phyloP scores from a whole-genome alignment of 306 rosid genomes.

The Mucuna pruriens region DNA sequence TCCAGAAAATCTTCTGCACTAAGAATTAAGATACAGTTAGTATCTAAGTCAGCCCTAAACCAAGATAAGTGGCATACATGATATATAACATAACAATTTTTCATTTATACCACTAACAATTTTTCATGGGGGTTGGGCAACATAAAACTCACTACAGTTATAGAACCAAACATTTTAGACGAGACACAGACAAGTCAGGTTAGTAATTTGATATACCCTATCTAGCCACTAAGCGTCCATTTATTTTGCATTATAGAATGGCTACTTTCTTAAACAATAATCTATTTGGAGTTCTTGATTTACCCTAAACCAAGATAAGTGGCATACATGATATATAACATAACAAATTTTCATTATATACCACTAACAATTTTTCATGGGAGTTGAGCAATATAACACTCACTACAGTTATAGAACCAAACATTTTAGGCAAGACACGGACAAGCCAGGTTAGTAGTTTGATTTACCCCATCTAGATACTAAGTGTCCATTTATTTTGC shows the following conservation, averaged over 20 bases:
- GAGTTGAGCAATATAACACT: slow-evolving; percentile 8
- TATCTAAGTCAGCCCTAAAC: neutral
- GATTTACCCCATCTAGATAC: slow-evolving; percentile 10
- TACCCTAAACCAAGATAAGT: too few relatives aligned
- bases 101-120: neutral
- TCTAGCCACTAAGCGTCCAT: neutral
- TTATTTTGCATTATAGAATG: neutral
- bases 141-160: neutral
- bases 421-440: neutral
- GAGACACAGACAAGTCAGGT: neutral
- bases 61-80: neutral
- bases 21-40: slow-evolving; percentile 16
- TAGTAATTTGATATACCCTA: slow-evolving; percentile 13
- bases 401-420: neutral
- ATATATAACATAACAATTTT: too few relatives aligned
- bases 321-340: too few relatives aligned
- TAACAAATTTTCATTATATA: neutral
- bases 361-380: neutral
- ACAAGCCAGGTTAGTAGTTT: neutral
- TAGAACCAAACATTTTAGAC: neutral
- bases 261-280: neutral
- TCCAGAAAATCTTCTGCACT: slow-evolving; percentile 27
- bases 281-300: too few relatives aligned
- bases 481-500: neutral
- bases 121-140: neutral